Conservation (phyloP, 2,329 filamentous ascomycete species). For the Thelonectria olida region DNA sequence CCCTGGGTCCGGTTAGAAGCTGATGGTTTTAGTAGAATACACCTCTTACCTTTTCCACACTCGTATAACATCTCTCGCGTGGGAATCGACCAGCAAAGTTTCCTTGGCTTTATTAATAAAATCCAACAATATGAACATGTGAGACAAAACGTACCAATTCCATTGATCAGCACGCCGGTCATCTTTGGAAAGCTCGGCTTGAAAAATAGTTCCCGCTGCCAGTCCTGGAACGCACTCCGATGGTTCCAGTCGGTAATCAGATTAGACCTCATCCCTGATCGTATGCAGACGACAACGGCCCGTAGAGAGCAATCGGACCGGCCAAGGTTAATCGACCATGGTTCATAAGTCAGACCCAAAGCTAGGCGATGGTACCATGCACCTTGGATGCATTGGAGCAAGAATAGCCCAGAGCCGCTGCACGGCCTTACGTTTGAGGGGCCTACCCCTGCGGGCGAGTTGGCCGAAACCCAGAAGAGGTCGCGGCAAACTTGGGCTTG, state of each 20-base stretch:
- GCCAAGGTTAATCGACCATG: too few species aligned
- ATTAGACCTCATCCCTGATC: slow-evolving; percentile 8
- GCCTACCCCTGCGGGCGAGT: too few species aligned
- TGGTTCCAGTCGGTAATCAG: slow-evolving; percentile 19
- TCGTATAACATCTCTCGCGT: not conserved
- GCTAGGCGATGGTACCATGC: too few species aligned
- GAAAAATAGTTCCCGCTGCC: slow-evolving; percentile 5
- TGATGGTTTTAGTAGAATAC: not conserved
- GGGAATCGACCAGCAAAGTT: slow-evolving; percentile 4
- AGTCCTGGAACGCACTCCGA: slow-evolving; percentile 12
- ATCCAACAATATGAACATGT: not conserved
- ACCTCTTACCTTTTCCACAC: not conserved
- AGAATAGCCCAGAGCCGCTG: too few species aligned
- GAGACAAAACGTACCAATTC: not conserved
- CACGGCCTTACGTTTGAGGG: too few species aligned
- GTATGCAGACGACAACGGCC: slow-evolving; percentile 17
- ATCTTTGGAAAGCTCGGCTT: slow-evolving; percentile 5
- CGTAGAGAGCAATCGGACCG: slow-evolving; percentile 11
- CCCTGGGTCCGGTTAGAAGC: not conserved
- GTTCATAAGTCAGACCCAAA: too few species aligned
- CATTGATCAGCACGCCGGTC: not conserved
- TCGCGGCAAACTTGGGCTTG: too few species aligned
- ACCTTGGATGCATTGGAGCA: too few species aligned
- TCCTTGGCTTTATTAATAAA: not conserved
- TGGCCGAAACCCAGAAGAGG: too few species aligned